Percentiles rank a stretch among this genome's conserved stretches.
Evolutionary conservation across 768 basidiomycete genomes (phyloP).

Genomic region (Trametes gibbosa): DNA sequence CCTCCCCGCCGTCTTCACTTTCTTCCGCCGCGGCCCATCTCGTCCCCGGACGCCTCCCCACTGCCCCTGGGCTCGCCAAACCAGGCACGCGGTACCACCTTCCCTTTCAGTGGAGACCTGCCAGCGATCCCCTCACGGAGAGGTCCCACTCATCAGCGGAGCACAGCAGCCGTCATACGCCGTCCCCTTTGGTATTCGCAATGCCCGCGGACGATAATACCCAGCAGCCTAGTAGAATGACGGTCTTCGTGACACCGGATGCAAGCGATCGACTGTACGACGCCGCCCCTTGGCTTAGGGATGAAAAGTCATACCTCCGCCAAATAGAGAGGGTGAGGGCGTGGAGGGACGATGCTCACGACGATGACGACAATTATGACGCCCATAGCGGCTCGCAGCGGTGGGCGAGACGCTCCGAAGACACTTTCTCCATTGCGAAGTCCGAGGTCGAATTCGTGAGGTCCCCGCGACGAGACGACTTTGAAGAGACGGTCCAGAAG

Average conservation of each 20-base stretch:
- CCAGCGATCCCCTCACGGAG: slow-evolving; percentile 4
- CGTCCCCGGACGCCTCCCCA: slow-evolving; percentile 15
- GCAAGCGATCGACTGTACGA: slow-evolving; percentile 6
- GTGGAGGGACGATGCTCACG: slow-evolving; percentile 4
- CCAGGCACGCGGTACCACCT: slow-evolving; percentile 19
- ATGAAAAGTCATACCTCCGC: slow-evolving; percentile 18
- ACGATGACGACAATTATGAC: slow-evolving; percentile 17
- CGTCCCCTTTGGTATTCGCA: slow-evolving; percentile 28
- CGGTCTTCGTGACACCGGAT: slow-evolving; percentile 1
- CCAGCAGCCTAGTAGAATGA: not conserved
- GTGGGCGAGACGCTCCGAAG: slow-evolving; percentile 22
- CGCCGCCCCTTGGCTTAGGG: slow-evolving; percentile 14
- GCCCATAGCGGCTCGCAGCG: slow-evolving; percentile 20
- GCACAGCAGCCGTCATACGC: slow-evolving; percentile 12
- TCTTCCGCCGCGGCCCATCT: slow-evolving; percentile 7
- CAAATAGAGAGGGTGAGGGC: slow-evolving; percentile 10
- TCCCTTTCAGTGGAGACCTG: slow-evolving; percentile 18
- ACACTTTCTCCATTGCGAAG: slow-evolving; percentile 14
- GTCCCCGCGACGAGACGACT: slow-evolving; percentile 10
- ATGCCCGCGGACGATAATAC: slow-evolving; percentile 15
- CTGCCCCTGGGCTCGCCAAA: slow-evolving; percentile 4
- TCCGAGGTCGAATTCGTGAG: slow-evolving; percentile 22
- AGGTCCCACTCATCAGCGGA: slow-evolving; percentile 2
- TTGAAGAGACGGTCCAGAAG: slow-evolving; percentile 10
- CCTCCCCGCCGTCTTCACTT: slow-evolving; percentile 17